These are phyloP conservation scores for Dendrocalamus latiflorus DNA, from an alignment of 202 grass and related monocot genomes.

Conservation along the genomic window DNA sequence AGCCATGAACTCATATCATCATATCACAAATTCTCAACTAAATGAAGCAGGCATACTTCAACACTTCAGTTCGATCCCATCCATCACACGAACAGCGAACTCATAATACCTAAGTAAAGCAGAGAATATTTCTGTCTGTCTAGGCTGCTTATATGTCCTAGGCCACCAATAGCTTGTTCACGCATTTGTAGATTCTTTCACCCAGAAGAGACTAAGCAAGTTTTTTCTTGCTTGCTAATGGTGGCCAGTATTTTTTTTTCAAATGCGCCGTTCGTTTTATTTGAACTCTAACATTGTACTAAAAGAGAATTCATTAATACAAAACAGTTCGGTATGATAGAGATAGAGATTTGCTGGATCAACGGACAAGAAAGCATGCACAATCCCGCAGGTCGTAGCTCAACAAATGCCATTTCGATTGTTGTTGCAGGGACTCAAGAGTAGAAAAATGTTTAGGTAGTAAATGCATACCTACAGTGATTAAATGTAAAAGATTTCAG, in stretches of 20 bases:
- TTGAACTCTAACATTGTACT: too few species aligned
- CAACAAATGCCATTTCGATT: neutral
- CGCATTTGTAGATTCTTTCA: neutral
- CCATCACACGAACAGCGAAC: neutral
- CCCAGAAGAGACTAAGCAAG: neutral
- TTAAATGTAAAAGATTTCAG: neutral
- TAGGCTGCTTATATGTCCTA: neutral
- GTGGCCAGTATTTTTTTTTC: neutral
- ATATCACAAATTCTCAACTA: constrained; percentile 16
- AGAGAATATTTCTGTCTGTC: neutral
- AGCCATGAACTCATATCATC: too few species aligned
- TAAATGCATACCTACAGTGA: neutral
- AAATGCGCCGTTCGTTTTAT: neutral
- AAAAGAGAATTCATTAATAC: too few species aligned
- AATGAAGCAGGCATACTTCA: neutral
- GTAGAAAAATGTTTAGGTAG: neutral
- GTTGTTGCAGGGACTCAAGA: neutral
- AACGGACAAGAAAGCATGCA: too few species aligned
- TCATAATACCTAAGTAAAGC: constrained; percentile 1
- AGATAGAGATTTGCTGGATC: too few species aligned
- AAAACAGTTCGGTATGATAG: too few species aligned
- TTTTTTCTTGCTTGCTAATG: neutral
- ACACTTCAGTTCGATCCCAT: neutral
- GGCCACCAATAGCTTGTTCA: neutral
- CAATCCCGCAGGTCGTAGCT: too few species aligned